These are phyloP conservation scores for Cercospora berteroae DNA, from an alignment of 2,329 filamentous ascomycete species.

Conservation along the genomic window DNA sequence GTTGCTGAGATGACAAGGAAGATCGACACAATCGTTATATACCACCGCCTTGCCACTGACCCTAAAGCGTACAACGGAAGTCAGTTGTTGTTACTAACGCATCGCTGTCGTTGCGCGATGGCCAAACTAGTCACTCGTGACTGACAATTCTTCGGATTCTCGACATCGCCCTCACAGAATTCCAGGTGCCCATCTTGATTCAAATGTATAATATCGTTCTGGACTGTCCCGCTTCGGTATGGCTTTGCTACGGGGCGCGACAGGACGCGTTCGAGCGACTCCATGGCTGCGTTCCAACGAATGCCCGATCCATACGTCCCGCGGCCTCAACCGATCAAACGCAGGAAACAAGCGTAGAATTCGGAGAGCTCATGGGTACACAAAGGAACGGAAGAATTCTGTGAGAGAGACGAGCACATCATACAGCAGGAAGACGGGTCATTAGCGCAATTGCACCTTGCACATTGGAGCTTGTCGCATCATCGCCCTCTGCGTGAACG, in stretches of 20 bases:
- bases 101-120: background rate
- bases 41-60: conserved; percentile 39
- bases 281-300: conserved; percentile 10
- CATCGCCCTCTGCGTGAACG: background rate
- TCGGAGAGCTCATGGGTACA: background rate
- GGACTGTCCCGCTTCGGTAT: conserved; percentile 47
- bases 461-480: background rate
- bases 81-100: background rate
- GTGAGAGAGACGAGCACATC: background rate
- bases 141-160: conserved; percentile 48
- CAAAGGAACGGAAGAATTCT: background rate
- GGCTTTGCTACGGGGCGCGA: conserved; percentile 56
- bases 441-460: background rate
- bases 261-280: conserved; percentile 45
- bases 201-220: conserved; percentile 43
- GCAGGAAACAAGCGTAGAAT: background rate
- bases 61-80: conserved; percentile 23
- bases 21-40: conserved; percentile 45
- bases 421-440: background rate
- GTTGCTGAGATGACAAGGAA: conserved; percentile 55
- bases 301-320: background rate
- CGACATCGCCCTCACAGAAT: conserved; percentile 53
- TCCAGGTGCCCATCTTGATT: conserved; percentile 53
- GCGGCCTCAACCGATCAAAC: background rate
- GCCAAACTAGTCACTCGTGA: background rate